Percentiles rank a stretch among this genome's conserved stretches.
These are phyloP conservation scores for Cladophialophora chaetospira DNA, from an alignment of 2,329 filamentous ascomycete genomes.

Conservation along the genomic window DNA sequence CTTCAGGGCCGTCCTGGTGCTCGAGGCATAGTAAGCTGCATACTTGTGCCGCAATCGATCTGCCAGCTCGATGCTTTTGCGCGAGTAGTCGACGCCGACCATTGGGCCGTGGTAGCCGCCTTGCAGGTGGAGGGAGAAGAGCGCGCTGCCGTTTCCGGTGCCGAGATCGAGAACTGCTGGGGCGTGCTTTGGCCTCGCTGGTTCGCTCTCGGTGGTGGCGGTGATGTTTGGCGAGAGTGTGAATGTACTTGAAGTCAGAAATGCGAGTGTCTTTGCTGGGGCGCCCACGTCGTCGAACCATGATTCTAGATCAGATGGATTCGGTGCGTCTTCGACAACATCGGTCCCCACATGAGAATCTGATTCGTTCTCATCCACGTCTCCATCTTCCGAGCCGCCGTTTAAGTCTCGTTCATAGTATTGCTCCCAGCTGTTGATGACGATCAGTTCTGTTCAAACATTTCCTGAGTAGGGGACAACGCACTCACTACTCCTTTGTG, in stretches of 20 bases:
- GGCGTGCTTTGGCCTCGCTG: constrained; percentile 13
- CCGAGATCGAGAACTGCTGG: constrained; percentile 71
- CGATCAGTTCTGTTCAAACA: not conserved
- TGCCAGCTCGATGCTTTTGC: constrained; percentile 71
- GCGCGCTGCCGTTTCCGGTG: constrained; percentile 88
- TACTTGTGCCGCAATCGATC: constrained; percentile 57
- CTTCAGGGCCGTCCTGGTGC: constrained; percentile 50
- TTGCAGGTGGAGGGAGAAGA: constrained; percentile 74
- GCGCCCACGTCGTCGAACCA: constrained; percentile 97
- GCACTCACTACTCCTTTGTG: constrained; percentile 82
- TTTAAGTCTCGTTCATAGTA: constrained; percentile 48
- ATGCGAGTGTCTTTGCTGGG: constrained; percentile 74
- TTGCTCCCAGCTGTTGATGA: constrained; percentile 63
- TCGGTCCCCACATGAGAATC: constrained; percentile 65
- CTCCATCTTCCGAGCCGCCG: constrained; percentile 36
- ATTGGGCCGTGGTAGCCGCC: constrained; percentile 67
- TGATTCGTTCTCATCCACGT: constrained; percentile 70
- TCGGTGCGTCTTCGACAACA: constrained; percentile 67
- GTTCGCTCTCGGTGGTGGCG: not conserved
- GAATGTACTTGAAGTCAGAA: constrained; percentile 58
- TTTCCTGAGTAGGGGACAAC: not conserved
- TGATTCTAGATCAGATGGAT: constrained; percentile 73
- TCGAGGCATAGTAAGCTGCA: not conserved
- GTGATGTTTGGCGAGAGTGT: constrained; percentile 45
- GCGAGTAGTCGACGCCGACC: constrained; percentile 87